Evolutionary conservation across 1,139 yeast genomes (phyloP).

Genomic region (Protomyces inundatus): DNA sequence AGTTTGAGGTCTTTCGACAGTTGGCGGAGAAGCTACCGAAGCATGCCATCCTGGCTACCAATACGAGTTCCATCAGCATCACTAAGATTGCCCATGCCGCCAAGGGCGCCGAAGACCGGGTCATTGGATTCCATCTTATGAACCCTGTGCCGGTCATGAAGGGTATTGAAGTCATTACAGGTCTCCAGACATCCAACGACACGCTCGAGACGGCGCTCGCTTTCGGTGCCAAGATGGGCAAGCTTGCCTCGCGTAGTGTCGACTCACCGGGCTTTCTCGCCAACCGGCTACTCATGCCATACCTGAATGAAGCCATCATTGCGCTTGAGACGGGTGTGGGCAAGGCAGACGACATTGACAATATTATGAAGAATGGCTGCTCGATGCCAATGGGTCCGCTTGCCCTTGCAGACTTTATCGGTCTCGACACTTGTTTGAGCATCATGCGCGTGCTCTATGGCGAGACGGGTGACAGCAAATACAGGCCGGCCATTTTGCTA

Average conservation of each 20-base stretch:
- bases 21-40: slow-evolving; percentile 38
- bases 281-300: slow-evolving; percentile 44
- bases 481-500: slow-evolving; percentile 43
- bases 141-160: slow-evolving; percentile 47
- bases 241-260: slow-evolving; percentile 40
- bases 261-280: slow-evolving; percentile 47
- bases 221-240: slow-evolving; percentile 41
- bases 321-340: slow-evolving; percentile 46
- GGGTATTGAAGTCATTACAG: slow-evolving; percentile 46
- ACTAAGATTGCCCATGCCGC: slow-evolving; percentile 45
- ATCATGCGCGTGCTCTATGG: slow-evolving; percentile 44
- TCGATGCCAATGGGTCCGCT: slow-evolving; percentile 49
- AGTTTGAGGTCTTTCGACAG: slow-evolving; percentile 39
- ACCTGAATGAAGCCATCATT: slow-evolving; percentile 45
- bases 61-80: slow-evolving; percentile 45
- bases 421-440: slow-evolving; percentile 45
- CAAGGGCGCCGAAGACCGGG: slow-evolving; percentile 43
- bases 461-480: slow-evolving; percentile 45
- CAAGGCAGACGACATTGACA: slow-evolving; percentile 43
- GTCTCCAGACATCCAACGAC: slow-evolving; percentile 42
- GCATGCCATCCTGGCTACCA: slow-evolving; percentile 43
- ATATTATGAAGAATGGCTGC: slow-evolving; percentile 46
- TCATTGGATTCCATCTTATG: slow-evolving; percentile 46
- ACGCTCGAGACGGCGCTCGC: slow-evolving; percentile 39
- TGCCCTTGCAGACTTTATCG: slow-evolving; percentile 45